phyloP scores from a whole-genome alignment of 441 rosid species.

The Pelargonium exstipulatum region DNA sequence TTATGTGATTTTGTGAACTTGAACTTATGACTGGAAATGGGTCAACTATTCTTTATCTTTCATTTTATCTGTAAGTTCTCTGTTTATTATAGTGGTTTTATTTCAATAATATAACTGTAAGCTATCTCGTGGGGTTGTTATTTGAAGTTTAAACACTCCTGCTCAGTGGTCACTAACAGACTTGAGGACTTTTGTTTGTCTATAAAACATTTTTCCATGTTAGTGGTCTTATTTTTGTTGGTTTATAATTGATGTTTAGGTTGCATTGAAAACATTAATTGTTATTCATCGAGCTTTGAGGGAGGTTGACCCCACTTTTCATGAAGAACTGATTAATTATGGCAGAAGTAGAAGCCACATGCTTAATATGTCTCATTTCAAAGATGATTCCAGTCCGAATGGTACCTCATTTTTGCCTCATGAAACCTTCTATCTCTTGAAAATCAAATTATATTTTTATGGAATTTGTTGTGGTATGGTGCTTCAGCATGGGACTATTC shows the following conservation, averaged over 20 bases:
- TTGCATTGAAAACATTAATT: slow-evolving; percentile 83
- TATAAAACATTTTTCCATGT: neutral
- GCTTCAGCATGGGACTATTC: slow-evolving; percentile 85
- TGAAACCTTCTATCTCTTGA: slow-evolving; percentile 11
- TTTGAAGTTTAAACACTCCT: neutral
- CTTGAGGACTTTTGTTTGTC: neutral
- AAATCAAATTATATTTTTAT: slow-evolving; percentile 17
- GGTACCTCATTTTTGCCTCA: slow-evolving; percentile 36
- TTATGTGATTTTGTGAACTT: neutral
- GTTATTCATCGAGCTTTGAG: slow-evolving; percentile 93
- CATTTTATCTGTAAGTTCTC: neutral
- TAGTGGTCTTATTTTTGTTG: slow-evolving; percentile 8
- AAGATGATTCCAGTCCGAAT: slow-evolving; percentile 90
- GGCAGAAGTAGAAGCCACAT: slow-evolving; percentile 81
- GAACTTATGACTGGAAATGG: neutral
- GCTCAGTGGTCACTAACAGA: neutral
- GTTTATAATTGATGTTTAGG: slow-evolving; percentile 39
- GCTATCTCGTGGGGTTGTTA: neutral
- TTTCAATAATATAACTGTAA: neutral
- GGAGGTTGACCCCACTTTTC: slow-evolving; percentile 96
- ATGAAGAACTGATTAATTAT: slow-evolving; percentile 87
- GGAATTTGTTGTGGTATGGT: slow-evolving; percentile 26
- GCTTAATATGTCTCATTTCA: slow-evolving; percentile 95
- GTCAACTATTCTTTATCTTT: neutral
- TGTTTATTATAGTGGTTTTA: neutral